These are phyloP conservation scores for Panellus pusillus DNA, from an alignment of 768 basidiomycete species.

Conservation along the genomic window DNA sequence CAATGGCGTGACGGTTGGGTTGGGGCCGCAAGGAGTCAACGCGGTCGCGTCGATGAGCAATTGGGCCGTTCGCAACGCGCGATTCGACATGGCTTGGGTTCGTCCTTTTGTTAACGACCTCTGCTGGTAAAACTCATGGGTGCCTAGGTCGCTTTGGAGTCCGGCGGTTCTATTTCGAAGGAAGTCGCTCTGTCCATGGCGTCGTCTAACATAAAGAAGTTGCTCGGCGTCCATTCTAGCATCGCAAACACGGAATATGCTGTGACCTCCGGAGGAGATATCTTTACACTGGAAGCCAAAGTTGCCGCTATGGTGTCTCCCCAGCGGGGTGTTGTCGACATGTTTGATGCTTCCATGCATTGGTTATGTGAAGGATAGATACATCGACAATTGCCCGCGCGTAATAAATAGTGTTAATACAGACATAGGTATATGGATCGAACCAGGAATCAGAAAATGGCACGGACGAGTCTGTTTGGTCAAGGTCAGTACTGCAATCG, in stretches of 20 bases:
- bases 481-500: slow-evolving; percentile 23
- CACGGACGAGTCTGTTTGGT: background rate
- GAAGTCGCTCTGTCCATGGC: slow-evolving; percentile 37
- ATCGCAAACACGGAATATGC: slow-evolving; percentile 35
- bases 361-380: background rate
- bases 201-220: slow-evolving; percentile 40
- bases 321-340: slow-evolving; percentile 21
- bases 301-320: slow-evolving; percentile 39
- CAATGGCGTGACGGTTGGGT: slow-evolving; percentile 67
- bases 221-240: slow-evolving; percentile 33
- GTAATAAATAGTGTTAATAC: background rate
- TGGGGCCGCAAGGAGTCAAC: slow-evolving; percentile 38
- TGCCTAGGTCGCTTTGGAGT: slow-evolving; percentile 24
- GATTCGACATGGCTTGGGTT: slow-evolving; percentile 81
- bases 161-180: slow-evolving; percentile 28
- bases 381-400: slow-evolving; percentile 12
- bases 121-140: too few relatives aligned
- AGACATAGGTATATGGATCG: background rate
- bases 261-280: slow-evolving; percentile 34
- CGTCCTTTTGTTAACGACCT: slow-evolving; percentile 20
- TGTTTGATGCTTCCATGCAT: background rate
- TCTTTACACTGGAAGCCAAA: slow-evolving; percentile 41
- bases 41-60: background rate
- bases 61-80: slow-evolving; percentile 66
- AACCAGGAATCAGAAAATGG: background rate